Evolutionary conservation across 805 yeast species (phyloP).

Genomic region (Hermanozyma aechmeae): DNA sequence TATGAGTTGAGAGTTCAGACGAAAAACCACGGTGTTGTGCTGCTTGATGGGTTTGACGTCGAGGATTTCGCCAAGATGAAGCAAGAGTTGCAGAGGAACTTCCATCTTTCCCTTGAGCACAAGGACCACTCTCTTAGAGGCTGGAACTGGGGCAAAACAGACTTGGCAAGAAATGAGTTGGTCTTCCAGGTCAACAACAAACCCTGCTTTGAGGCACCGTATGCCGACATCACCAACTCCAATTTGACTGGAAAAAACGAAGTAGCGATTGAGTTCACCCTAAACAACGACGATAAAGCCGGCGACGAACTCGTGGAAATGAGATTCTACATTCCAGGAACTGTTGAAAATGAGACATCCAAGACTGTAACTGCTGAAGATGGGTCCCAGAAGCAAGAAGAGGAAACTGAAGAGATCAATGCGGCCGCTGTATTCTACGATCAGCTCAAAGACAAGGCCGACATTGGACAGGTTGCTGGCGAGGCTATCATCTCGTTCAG

Average conservation of each 20-base stretch:
- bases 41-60: constrained; percentile 84
- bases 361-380: constrained; percentile 18
- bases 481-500: constrained; percentile 90
- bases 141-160: constrained; percentile 98
- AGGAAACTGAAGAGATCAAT: constrained; percentile 39
- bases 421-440: constrained; percentile 87
- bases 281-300: constrained; percentile 53
- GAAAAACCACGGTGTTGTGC: constrained; percentile 74
- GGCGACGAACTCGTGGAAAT: constrained; percentile 96
- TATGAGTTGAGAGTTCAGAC: constrained; percentile 86
- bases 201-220: constrained; percentile 90
- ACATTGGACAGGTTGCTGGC: constrained; percentile 89
- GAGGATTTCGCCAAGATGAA: constrained; percentile 77
- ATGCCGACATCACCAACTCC: constrained; percentile 67
- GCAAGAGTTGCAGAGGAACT: constrained; percentile 72
- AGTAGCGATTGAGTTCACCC: constrained; percentile 79
- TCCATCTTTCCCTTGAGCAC: constrained; percentile 63
- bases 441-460: constrained; percentile 84
- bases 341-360: constrained; percentile 42
- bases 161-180: constrained; percentile 85
- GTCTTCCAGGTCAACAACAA: constrained; percentile 77
- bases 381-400: constrained; percentile 23
- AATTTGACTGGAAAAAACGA: constrained; percentile 89
- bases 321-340: constrained; percentile 91
- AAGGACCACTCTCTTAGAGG: constrained; percentile 92